Percentiles rank a stretch among this genome's conserved stretches.
phyloP scores from a whole-genome alignment of 2,329 filamentous ascomycete species.

The Chaetomium sp. region DNA sequence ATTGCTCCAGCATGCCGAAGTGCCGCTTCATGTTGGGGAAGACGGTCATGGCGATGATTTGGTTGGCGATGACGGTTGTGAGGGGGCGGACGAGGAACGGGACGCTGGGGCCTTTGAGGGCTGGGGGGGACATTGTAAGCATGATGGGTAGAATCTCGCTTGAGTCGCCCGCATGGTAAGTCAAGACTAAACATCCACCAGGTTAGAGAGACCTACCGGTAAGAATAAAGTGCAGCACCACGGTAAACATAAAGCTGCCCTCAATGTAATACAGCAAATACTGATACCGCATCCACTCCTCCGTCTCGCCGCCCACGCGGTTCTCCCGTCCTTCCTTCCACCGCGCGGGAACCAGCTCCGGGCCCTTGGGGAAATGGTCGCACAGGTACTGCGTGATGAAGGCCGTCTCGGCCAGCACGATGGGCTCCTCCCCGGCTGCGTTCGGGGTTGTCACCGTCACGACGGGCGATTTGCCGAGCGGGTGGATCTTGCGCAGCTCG shows the following conservation, averaged over 20 bases:
- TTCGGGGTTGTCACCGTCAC: slow-evolving; percentile 53
- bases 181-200: neutral
- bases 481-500: slow-evolving; percentile 71
- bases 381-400: slow-evolving; percentile 76
- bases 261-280: slow-evolving; percentile 69
- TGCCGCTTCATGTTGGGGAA: slow-evolving; percentile 43
- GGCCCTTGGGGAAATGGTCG: slow-evolving; percentile 50
- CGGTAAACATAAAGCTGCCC: slow-evolving; percentile 69
- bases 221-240: slow-evolving; percentile 60
- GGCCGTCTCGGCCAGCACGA: slow-evolving; percentile 74
- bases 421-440: slow-evolving; percentile 31
- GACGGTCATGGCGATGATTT: slow-evolving; percentile 36
- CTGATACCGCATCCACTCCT: slow-evolving; percentile 52
- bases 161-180: neutral
- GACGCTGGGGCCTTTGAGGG: slow-evolving; percentile 38
- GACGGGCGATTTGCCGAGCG: slow-evolving; percentile 80
- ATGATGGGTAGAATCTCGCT: slow-evolving; percentile 17
- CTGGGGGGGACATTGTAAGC: slow-evolving; percentile 9
- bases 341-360: slow-evolving; percentile 43
- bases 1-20: slow-evolving; percentile 44
- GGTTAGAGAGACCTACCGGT: slow-evolving; percentile 30
- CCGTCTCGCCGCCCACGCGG: slow-evolving; percentile 53
- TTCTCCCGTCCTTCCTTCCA: slow-evolving; percentile 54
- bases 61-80: slow-evolving; percentile 40
- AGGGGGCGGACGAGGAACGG: slow-evolving; percentile 51